Base-by-base conservation (phyloP, 2,329 filamentous ascomycete species). In the Atkinsonella hypoxylon region DNA sequence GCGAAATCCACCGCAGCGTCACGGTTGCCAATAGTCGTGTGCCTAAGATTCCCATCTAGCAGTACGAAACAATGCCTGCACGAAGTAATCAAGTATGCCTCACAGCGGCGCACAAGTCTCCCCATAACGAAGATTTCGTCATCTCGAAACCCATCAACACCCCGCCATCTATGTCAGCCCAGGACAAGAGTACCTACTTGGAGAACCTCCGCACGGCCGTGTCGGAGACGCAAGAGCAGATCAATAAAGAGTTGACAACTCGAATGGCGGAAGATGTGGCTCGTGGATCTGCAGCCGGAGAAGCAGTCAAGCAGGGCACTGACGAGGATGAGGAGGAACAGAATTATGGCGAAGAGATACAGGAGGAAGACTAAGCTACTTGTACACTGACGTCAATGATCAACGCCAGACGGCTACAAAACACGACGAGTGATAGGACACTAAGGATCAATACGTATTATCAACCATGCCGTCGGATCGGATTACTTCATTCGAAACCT, bases 301-400 rank as follows among this genome's bases (percentile, higher is more conserved):
- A 9, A 17, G 18, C 45, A 2, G 60, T 51, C 20, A 55, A 44
- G 36, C 53, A 61, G 52, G 46, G 61, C 52, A 60, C 72, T 10
- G 75, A 80, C 53, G 79, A 83, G 53, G 72, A 66, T 11, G 75
- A 77, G 54, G 81, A 83, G 61, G 86, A 89, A 62, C 80, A 87
- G 59, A 85, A 89, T 62, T 95, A 95, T 63, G 89, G 89, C 45
- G 89, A 95, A 66, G 89, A 95, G 64, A 78, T 82, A 12, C 81
- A 83, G 47, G 83, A 86, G 41, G 83, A 86, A 31, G 78, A 78
- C 34, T 64, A 67, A 54, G 7, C 10, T 30, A 9, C 13, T 5
- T 20, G 32, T 22, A 41, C 22, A 13, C 11, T 36, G 22, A 47
- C 20, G 36, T 11, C 22, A 15, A 48, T n/a, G 42, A 44, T 32